These are phyloP conservation scores for Phytophthora ohioensis DNA, from an alignment of 352 stramenopile species.

Conservation along the genomic window DNA sequence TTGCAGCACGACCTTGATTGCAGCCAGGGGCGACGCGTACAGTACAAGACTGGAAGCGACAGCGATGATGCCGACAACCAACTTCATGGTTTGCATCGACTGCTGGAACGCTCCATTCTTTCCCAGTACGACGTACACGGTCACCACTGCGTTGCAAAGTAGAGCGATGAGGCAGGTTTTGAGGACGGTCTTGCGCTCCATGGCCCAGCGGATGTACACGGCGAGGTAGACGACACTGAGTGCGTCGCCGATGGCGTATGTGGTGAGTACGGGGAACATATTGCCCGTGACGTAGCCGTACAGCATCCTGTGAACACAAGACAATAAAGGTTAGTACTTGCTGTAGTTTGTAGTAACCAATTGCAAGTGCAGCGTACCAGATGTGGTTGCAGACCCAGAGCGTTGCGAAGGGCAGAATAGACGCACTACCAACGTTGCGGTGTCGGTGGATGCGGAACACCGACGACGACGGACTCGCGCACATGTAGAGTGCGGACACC, in stretches of 20 bases:
- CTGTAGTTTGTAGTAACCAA: neutral
- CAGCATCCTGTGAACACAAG: slow-evolving; percentile 51
- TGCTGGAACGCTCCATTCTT: slow-evolving; percentile 41
- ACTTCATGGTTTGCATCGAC: slow-evolving; percentile 35
- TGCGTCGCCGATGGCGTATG: slow-evolving; percentile 58
- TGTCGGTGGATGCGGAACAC: slow-evolving; percentile 66
- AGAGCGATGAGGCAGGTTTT: slow-evolving; percentile 45
- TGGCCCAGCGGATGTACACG: slow-evolving; percentile 57
- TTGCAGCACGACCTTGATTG: slow-evolving; percentile 61
- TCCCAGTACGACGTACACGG: slow-evolving; percentile 59
- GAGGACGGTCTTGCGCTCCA: slow-evolving; percentile 43
- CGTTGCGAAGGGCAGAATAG: slow-evolving; percentile 66
- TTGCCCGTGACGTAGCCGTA: slow-evolving; percentile 65
- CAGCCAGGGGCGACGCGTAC: slow-evolving; percentile 72
- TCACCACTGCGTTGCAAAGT: slow-evolving; percentile 51
- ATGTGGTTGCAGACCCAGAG: slow-evolving; percentile 80
- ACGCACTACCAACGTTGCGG: slow-evolving; percentile 47
- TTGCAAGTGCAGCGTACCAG: slow-evolving; percentile 47
- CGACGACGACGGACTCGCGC: slow-evolving; percentile 57
- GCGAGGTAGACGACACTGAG: slow-evolving; percentile 59
- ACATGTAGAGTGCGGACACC: slow-evolving; percentile 80
- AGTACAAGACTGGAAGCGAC: slow-evolving; percentile 66
- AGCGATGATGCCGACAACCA: slow-evolving; percentile 53
- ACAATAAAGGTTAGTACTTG: slow-evolving; percentile 15
- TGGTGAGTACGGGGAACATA: slow-evolving; percentile 58